phyloP scores from a whole-genome alignment of 1,284 basidiomycete species.

The Kwoniella shivajii region DNA sequence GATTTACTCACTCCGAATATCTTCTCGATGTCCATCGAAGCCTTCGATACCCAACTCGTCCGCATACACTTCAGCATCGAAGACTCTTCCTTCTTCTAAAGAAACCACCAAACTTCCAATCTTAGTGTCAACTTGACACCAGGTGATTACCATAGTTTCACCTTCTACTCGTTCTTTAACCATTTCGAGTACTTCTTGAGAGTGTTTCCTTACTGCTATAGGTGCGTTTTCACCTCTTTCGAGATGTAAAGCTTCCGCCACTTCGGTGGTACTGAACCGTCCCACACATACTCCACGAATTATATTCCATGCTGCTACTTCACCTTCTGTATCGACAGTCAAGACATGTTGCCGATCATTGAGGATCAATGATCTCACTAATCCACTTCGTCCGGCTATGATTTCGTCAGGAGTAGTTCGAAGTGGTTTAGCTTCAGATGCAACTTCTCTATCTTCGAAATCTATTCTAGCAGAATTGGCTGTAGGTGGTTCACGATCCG shows the following conservation, averaged over 20 bases:
- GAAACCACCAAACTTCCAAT: constrained; percentile 86
- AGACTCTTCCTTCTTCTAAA: constrained; percentile 75
- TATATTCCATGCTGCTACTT: constrained; percentile 92
- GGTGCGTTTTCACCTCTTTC: constrained; percentile 47
- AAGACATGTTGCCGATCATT: constrained; percentile 92
- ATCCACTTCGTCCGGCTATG: constrained; percentile 76
- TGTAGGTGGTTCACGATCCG: constrained; percentile 9
- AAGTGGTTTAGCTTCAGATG: constrained; percentile 72
- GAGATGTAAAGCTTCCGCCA: constrained; percentile 59
- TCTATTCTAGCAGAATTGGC: constrained; percentile 58
- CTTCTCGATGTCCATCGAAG: constrained; percentile 65
- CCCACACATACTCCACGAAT: constrained; percentile 77
- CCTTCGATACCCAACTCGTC: constrained; percentile 77
- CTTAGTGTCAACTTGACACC: constrained; percentile 88
- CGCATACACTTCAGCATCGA: constrained; percentile 92
- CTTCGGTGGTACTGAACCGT: constrained; percentile 66
- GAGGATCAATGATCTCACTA: constrained; percentile 78
- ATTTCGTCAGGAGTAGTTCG: constrained; percentile 66
- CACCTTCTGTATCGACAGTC: constrained; percentile 81
- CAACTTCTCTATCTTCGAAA: constrained; percentile 79
- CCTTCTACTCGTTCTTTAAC: constrained; percentile 89
- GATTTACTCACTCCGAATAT: constrained; percentile 69
- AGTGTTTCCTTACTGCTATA: constrained; percentile 50
- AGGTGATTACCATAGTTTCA: constrained; percentile 78
- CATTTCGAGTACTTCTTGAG: constrained; percentile 74